These are phyloP conservation scores for Cystobasidiaceae sp. DNA, from an alignment of 1,284 basidiomycete species.

Conservation along the genomic window DNA sequence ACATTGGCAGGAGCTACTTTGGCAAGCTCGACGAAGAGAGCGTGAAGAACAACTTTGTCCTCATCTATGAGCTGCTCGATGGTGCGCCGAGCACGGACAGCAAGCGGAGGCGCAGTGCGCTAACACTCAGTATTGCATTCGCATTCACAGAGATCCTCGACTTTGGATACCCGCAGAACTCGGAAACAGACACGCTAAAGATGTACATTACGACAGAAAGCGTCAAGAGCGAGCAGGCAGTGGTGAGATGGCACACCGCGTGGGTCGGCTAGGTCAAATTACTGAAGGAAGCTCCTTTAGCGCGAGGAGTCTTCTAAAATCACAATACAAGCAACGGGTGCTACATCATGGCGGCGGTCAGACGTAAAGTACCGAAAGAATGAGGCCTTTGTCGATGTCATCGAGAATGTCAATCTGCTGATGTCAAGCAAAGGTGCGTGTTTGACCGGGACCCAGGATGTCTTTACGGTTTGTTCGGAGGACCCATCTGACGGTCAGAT, in stretches of 20 bases:
- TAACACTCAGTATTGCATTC: not conserved
- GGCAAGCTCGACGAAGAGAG: constrained; percentile 96
- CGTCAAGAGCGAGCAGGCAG: constrained; percentile 71
- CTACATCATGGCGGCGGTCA: constrained; percentile 84
- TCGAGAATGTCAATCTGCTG: constrained; percentile 90
- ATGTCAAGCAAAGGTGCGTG: constrained; percentile 86
- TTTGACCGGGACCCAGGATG: not conserved
- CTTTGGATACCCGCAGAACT: constrained; percentile 99
- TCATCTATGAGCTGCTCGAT: constrained; percentile 93
- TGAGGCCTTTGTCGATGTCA: constrained; percentile 95
- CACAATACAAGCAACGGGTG: constrained; percentile 89
- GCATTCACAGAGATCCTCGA: constrained; percentile 77
- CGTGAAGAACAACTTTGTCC: constrained; percentile 97
- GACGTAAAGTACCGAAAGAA: constrained; percentile 99
- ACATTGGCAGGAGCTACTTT: constrained; percentile 89
- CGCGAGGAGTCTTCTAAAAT: constrained; percentile 91
- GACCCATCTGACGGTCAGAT: not conserved
- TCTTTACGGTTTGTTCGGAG: not conserved
- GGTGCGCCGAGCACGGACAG: too few species aligned
- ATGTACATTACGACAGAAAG: constrained; percentile 98
- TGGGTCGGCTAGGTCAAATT: constrained; percentile 11
- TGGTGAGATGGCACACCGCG: constrained; percentile 54
- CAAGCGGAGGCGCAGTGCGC: too few species aligned
- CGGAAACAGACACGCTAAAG: constrained; percentile 94
- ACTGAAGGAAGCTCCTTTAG: constrained; percentile 49